A percentile compares a stretch with the other conserved stretches of the same genome.
phyloP scores from a whole-genome alignment of 768 basidiomycete species.

The Mycena rosella region DNA sequence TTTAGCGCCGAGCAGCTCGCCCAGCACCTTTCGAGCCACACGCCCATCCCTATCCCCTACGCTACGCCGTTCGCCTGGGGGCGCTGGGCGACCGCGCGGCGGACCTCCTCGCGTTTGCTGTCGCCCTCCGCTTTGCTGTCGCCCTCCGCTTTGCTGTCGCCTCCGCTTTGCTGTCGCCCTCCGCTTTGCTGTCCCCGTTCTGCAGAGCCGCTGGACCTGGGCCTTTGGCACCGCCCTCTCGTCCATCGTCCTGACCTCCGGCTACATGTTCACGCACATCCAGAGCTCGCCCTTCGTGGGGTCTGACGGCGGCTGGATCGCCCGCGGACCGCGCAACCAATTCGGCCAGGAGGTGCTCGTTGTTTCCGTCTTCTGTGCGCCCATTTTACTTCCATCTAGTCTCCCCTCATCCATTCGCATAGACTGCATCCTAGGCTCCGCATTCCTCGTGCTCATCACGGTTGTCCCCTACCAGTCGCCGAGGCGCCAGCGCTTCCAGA shows the following conservation, averaged over 20 bases:
- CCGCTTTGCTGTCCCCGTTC: conserved; percentile 72
- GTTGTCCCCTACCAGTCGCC: conserved; percentile 84
- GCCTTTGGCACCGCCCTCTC: conserved; percentile 68
- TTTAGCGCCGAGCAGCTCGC: conserved; percentile 88
- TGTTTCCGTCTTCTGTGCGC: conserved; percentile 87
- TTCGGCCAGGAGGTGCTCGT: conserved; percentile 95
- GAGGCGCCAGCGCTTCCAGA: conserved; percentile 81
- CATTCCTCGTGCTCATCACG: conserved; percentile 84
- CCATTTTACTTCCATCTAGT: conserved; percentile 15
- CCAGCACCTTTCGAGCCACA: conserved; percentile 77
- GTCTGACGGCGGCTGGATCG: conserved; percentile 82
- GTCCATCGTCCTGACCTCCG: conserved; percentile 88
- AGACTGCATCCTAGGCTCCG: conserved; percentile 88
- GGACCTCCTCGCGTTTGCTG: conserved; percentile 59
- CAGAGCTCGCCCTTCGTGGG: conserved; percentile 80
- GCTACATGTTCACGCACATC: conserved; percentile 97
- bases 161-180: conserved; percentile 62
- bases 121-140: conserved; percentile 70
- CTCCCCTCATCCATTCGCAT: conserved; percentile 2
- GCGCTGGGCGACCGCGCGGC: conserved; percentile 62
- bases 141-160: conserved; percentile 76
- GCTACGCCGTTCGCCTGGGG: conserved; percentile 82
- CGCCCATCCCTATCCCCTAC: conserved; percentile 87
- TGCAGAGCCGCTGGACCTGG: conserved; percentile 85
- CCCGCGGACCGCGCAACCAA: conserved; percentile 89